Evolutionary conservation across 139 green algal species (phyloP), one percentile per base, ranked within the genome.

Genomic region (Tetraselmis striata): DNA sequence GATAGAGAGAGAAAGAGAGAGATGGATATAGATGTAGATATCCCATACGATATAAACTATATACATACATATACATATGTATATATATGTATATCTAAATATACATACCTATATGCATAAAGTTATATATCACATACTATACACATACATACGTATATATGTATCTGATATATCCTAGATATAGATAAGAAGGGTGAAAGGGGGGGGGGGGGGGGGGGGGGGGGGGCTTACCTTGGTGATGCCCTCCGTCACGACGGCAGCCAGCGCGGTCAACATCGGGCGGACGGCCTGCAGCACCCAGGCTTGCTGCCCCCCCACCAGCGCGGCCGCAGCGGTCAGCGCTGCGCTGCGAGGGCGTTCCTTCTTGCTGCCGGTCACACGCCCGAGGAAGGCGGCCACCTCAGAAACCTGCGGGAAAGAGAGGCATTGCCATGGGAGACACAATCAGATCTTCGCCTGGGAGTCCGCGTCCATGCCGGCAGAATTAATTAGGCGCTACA

Each of bases 161-260:
- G n/a, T n/a, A n/a, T n/a, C n/a, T n/a, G n/a, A n/a, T n/a, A n/a
- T n/a, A n/a, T n/a, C n/a, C n/a, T n/a, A n/a, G n/a, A n/a, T n/a
- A n/a, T n/a, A n/a, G n/a, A n/a, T n/a, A n/a, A n/a, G n/a, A n/a
- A n/a, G n/a, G n/a, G n/a, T n/a, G n/a, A n/a, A n/a, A n/a, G n/a
- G n/a, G n/a, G n/a, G n/a, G n/a, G n/a, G n/a, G n/a, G n/a, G n/a
- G n/a, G n/a, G n/a, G n/a, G n/a, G n/a, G n/a, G 18, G 45, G 11
- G 5, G 45, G 45, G 11, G 18, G 45, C 45, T 67, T 18, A 67
- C 45, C 87, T 94, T 94, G 59, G 81, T 79, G 5, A 79, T 32
- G 2, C 87, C 90, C 24, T 94, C 91, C 18, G 59, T 29, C 23
- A 86, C 83, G 22, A 91, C 28, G 45, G 87, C 89, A 78, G 59